Percentiles rank a stretch among this genome's conserved stretches.
Evolutionary conservation across 2,329 filamentous ascomycete genomes (phyloP).

Genomic region (Phyllosticta ampelicida): DNA sequence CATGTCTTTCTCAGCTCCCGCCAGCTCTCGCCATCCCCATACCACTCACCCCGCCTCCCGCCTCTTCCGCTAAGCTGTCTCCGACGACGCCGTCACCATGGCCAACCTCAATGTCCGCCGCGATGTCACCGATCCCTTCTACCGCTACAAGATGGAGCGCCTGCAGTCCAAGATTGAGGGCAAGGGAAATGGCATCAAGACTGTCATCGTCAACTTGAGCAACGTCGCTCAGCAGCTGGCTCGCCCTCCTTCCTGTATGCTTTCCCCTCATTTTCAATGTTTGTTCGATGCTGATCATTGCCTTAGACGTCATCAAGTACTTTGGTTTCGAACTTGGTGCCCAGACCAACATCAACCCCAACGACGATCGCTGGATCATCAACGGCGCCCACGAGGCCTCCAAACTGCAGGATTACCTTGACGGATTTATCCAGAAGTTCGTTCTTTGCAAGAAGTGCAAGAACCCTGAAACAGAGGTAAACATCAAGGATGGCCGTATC

Average conservation of each 20-base stretch:
- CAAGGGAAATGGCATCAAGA: slow-evolving; percentile 99
- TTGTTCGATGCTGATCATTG: slow-evolving; percentile 8
- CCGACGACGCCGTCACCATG: slow-evolving; percentile 55
- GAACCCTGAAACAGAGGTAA: slow-evolving; percentile 95
- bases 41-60: slow-evolving; percentile 17
- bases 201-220: slow-evolving; percentile 89
- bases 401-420: slow-evolving; percentile 96
- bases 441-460: slow-evolving; percentile 99
- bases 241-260: slow-evolving; percentile 66
- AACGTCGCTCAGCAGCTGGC: slow-evolving; percentile 86
- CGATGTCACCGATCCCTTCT: slow-evolving; percentile 97
- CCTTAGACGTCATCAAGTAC: slow-evolving; percentile 84
- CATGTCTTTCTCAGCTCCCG: slow-evolving; percentile 49
- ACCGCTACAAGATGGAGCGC: slow-evolving; percentile 99
- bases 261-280: neutral
- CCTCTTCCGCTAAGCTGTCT: slow-evolving; percentile 14
- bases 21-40: slow-evolving; percentile 24
- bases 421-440: slow-evolving; percentile 97
- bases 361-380: slow-evolving; percentile 99
- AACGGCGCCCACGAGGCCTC: slow-evolving; percentile 91
- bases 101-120: slow-evolving; percentile 94
- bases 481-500: slow-evolving; percentile 89
- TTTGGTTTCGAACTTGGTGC: slow-evolving; percentile 98
- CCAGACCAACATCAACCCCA: slow-evolving; percentile 94
- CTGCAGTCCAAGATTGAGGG: slow-evolving; percentile 99